Evolutionary conservation across 345 rosid species (phyloP).

Genomic region (Leavenworthia alabamica): DNA sequence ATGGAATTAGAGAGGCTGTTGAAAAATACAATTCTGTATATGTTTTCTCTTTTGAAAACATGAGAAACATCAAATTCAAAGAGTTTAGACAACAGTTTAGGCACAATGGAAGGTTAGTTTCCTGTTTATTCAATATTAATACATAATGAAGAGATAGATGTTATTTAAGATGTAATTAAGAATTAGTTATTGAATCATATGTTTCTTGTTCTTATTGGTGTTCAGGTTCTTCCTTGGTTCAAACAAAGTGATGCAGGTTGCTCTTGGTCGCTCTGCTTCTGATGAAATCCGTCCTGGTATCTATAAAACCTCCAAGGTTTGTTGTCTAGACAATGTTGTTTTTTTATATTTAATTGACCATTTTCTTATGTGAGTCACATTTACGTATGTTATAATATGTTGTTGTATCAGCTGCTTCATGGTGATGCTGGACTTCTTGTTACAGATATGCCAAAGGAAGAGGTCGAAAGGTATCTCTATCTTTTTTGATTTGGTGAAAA

Average conservation of each 20-base stretch:
- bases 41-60: conserved; percentile 87
- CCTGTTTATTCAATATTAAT: background rate
- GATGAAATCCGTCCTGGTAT: conserved; percentile 76
- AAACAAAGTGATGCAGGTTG: conserved; percentile 94
- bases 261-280: conserved; percentile 85
- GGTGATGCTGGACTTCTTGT: conserved; percentile 81
- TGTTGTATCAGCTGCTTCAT: conserved; percentile 51
- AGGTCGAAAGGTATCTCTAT: conserved; percentile 62
- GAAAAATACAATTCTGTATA: conserved; percentile 58
- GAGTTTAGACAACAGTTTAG: conserved; percentile 88
- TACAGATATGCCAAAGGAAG: conserved; percentile 75
- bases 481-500: too few species aligned
- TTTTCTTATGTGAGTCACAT: background rate
- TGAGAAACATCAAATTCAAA: conserved; percentile 91
- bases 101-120: conserved; percentile 55
- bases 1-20: conserved; percentile 59
- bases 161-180: too few species aligned
- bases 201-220: too few species aligned
- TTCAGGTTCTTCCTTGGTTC: conserved; percentile 88
- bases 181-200: background rate
- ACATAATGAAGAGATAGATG: too few species aligned
- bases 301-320: conserved; percentile 75
- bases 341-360: too few species aligned
- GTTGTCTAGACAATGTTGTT: too few species aligned
- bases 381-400: background rate